Evolutionary conservation across 2,329 filamentous ascomycete species (phyloP), one percentile per base, ranked within the genome.

Genomic region (Aspergillus fumigatus): DNA sequence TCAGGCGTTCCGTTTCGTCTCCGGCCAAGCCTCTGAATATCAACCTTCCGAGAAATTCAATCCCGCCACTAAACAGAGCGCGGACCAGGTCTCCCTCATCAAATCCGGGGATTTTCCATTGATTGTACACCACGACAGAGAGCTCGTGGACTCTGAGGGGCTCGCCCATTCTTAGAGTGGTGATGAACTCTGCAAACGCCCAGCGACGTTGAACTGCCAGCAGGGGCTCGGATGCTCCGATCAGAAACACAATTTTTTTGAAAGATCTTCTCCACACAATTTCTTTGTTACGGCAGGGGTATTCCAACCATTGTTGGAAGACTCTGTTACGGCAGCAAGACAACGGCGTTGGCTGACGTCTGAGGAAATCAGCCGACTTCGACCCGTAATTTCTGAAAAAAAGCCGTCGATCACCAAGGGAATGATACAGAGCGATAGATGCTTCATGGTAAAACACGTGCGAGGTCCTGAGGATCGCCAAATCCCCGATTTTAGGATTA

Each of bases 381-480:
- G 38, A 25, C 23, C 56, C 59, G 52, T 58, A 62, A 4, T 55
- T 50, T 32, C 57, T 54, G 35, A 63, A 41, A 23, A 63, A 58
- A 9, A 62, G 35, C 10, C 26, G 54, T 50, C 59, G 55, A 52
- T 60, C 62, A 4, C 59, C 57, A 25, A 64, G 50, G 17, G 55
- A 63, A 47, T 60, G 54, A 25, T 55, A 60, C 2, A 62, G 47
- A 7, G 58, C 62, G 52, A 63, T 60, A 1, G 56, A 58, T 11
- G 59, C 55, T 55, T 62, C 62, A 32, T 64, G 62, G 49, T 62
- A 64, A 27, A 64, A 59, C 27, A 50, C 21, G 40, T 64, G 59
- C 1, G 54, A 62, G 23, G 54, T 61, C 21, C 58, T 57, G n/a
- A 64, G 53, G 35, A 64, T 58, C 7, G 56, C 56, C 25, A 63